These are phyloP conservation scores for Lyophyllum shimeji DNA, from an alignment of 768 basidiomycete species.

Conservation along the genomic window DNA sequence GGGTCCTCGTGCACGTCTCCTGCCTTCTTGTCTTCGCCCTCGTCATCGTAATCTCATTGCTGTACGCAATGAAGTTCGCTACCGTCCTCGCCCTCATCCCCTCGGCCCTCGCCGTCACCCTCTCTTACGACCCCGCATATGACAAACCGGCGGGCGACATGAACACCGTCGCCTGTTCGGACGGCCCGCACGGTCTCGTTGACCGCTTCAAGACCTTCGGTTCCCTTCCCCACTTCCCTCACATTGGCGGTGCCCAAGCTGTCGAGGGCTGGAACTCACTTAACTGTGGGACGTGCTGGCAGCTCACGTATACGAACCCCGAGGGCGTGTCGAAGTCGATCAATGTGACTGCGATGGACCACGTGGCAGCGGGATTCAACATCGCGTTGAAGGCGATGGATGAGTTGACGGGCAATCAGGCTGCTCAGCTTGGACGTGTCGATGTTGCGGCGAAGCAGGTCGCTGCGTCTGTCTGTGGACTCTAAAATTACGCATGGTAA, in stretches of 20 bases:
- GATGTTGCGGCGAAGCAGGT: constrained; percentile 21
- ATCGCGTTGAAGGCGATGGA: constrained; percentile 32
- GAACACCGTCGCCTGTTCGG: constrained; percentile 44
- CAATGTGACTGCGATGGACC: constrained; percentile 48
- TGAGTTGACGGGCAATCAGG: constrained; percentile 29
- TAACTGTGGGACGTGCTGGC: constrained; percentile 57
- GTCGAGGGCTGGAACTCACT: constrained; percentile 44
- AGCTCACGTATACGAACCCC: constrained; percentile 38
- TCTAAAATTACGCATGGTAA: constrained; percentile 6
- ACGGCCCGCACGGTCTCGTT: constrained; percentile 43
- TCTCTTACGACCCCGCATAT: constrained; percentile 40
- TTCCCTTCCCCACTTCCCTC: constrained; percentile 49
- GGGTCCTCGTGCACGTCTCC: neutral
- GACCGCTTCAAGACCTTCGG: constrained; percentile 41
- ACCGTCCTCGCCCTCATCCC: constrained; percentile 10
- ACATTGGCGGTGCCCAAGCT: constrained; percentile 48
- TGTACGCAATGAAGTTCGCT: constrained; percentile 15
- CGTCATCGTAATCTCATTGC: neutral
- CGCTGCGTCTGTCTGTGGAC: constrained; percentile 23
- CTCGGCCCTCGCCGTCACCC: constrained; percentile 13
- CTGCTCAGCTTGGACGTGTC: constrained; percentile 24
- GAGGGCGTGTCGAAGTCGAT: constrained; percentile 28
- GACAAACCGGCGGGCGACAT: constrained; percentile 36
- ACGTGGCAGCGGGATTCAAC: constrained; percentile 20
- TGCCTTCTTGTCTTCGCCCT: neutral